Base-by-base conservation (phyloP, 2,329 filamentous ascomycete genomes). In the Trichoderma lentiforme region DNA sequence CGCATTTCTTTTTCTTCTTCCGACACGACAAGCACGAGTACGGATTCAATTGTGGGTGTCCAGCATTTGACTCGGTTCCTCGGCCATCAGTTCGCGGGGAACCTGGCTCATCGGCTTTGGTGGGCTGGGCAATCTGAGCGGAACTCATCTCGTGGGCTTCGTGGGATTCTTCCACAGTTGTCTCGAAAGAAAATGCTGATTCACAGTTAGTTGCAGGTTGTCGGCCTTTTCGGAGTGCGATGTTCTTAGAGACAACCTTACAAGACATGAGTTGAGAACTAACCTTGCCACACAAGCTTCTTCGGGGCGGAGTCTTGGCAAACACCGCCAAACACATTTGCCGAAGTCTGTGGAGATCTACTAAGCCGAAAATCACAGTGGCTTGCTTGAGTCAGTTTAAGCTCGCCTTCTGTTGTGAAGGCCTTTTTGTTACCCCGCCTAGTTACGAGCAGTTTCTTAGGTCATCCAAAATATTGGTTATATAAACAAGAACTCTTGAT, bases 11-110 rank as follows among this genome's bases (percentile, higher is more conserved):
- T 26, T 64, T 64, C 61, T 51, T 64, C 26, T 30, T 64, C 26
- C 61, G 36, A 32, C 61, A 64, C 26, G 61, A 64, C 14, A 64
- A 39, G 36, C 61, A 64, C 14, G 61, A 64, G 61, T 64, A 64
- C 12, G 61, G 61, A n/a, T 47, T 64, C 61, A 64, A n/a, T 30
- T 47, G 36, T 64, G 61, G 36, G n/a, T 64, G 36, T 30, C 39
- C 61, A 30, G 36, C 24, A 30, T 9, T 2, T 51, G 24, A 30
- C 21, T 51, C 61, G 61, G 61, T 21, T 64, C 24, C 26, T 51
- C 39, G 36, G 61, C 61, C 61, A 64, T 14, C 26, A 28, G 18
- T 26, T n/a, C 61, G 61, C 15, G 39, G 61, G n/a, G 57, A 61
- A 61, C 57, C 57, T 36, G 30, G 57, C 30, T 61, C 30, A 34